Evolutionary conservation across 768 basidiomycete genomes (phyloP).

Genomic region (Boletus insuetus): DNA sequence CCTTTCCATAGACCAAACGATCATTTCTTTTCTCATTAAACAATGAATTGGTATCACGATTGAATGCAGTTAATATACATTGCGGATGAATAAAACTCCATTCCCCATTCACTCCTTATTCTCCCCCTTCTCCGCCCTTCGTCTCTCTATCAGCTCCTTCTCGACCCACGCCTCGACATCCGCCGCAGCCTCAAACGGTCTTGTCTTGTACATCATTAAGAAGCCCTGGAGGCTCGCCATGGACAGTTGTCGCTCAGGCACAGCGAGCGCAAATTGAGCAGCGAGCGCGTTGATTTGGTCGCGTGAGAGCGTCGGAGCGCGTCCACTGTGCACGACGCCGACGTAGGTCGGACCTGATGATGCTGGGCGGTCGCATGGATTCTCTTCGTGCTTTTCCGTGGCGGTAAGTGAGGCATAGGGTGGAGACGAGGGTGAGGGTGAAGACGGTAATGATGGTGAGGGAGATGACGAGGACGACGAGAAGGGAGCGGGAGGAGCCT

Average conservation of each 20-base stretch:
- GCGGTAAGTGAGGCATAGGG: not conserved
- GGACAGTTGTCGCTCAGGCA: slow-evolving; percentile 46
- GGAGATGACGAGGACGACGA: not conserved
- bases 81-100: not conserved
- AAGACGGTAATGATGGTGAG: not conserved
- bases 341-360: slow-evolving; percentile 1
- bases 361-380: not conserved
- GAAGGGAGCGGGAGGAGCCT: not conserved
- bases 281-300: slow-evolving; percentile 47
- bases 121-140: not conserved
- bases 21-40: too few relatives aligned
- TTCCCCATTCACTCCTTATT: not conserved
- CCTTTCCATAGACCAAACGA: too few relatives aligned
- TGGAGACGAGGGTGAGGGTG: not conserved
- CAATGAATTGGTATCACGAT: not conserved
- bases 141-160: slow-evolving; percentile 33
- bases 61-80: slow-evolving; percentile 1
- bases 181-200: slow-evolving; percentile 54
- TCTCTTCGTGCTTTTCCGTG: slow-evolving; percentile 14
- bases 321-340: slow-evolving; percentile 30
- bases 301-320: slow-evolving; percentile 41
- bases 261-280: slow-evolving; percentile 47
- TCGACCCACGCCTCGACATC: slow-evolving; percentile 49
- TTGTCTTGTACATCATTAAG: slow-evolving; percentile 65
- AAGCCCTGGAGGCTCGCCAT: slow-evolving; percentile 53